Evolutionary conservation across 768 basidiomycete species (phyloP).

Genomic region (Podaxis carcinomalis): DNA sequence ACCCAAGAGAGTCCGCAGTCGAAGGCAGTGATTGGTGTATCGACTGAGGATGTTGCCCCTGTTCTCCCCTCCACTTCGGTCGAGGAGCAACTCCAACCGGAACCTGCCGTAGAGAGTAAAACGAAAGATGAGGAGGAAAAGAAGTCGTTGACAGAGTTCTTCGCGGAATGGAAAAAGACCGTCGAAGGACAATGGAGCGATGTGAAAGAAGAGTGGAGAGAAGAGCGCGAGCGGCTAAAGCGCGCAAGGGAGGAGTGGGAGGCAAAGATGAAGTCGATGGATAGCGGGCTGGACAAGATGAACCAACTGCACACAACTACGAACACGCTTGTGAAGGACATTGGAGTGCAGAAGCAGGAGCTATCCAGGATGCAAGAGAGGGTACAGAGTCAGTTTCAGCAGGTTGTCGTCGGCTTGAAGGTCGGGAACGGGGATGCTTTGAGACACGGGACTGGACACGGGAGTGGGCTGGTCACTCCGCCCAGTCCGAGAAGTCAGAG

Average conservation of each 20-base stretch:
- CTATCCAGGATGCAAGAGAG: constrained; percentile 15
- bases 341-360: constrained; percentile 20
- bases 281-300: constrained; percentile 47
- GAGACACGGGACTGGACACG: constrained; percentile 19
- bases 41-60: background rate
- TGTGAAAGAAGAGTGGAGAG: constrained; percentile 79
- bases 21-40: background rate
- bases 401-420: background rate
- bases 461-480: constrained; percentile 64
- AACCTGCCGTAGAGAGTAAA: background rate
- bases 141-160: constrained; percentile 42
- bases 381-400: constrained; percentile 11
- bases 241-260: constrained; percentile 84
- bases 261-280: constrained; percentile 45
- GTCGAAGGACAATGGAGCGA: constrained; percentile 78
- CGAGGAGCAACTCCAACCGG: too few species aligned
- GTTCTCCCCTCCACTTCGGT: background rate
- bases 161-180: constrained; percentile 69
- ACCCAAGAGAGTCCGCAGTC: constrained; percentile 30
- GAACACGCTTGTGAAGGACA: constrained; percentile 12
- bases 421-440: constrained; percentile 32
- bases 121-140: constrained; percentile 1
- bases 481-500: constrained; percentile 73
- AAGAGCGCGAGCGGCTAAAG: constrained; percentile 72
- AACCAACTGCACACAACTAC: constrained; percentile 29